phyloP scores from a whole-genome alignment of 1,284 basidiomycete species.

The Malassezia cuniculi region DNA sequence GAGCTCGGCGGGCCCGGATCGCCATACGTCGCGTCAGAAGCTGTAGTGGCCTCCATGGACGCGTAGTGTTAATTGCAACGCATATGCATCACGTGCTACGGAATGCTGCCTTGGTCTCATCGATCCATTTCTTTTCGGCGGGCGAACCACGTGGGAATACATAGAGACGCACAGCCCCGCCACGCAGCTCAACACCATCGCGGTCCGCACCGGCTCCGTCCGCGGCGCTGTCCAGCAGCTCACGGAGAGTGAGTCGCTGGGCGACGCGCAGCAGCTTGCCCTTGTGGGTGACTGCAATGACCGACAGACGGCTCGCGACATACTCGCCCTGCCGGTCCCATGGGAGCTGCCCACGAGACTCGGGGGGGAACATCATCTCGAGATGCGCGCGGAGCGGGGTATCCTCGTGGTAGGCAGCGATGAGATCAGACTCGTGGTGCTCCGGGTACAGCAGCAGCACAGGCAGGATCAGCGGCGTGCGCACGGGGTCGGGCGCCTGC shows the following conservation, averaged over 20 bases:
- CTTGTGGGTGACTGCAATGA: conserved; percentile 69
- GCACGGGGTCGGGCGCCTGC: conserved; percentile 31
- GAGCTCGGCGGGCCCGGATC: too few relatives aligned
- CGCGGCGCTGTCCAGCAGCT: conserved; percentile 52
- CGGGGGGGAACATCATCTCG: conserved; percentile 64
- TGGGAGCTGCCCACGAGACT: conserved; percentile 52
- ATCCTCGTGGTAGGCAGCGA: conserved; percentile 71
- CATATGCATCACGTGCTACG: background rate
- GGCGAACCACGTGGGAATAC: conserved; percentile 70
- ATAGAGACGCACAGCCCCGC: conserved; percentile 72
- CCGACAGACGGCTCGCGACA: conserved; percentile 54
- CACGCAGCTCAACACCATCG: conserved; percentile 73
- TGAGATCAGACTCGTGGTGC: conserved; percentile 72
- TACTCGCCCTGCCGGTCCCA: conserved; percentile 75
- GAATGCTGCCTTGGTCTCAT: conserved; percentile 58
- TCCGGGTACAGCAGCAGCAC: conserved; percentile 87
- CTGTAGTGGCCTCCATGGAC: too few relatives aligned
- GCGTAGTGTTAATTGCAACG: background rate
- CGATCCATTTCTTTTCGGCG: conserved; percentile 67
- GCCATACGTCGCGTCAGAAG: too few relatives aligned
- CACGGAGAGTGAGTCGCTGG: conserved; percentile 67
- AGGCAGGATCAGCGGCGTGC: conserved; percentile 64
- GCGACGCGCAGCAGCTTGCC: conserved; percentile 75
- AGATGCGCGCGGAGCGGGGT: conserved; percentile 70
- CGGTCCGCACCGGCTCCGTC: conserved; percentile 52